Conservation (phyloP, 768 basidiomycete species). For the Basidioascus undulatus region DNA sequence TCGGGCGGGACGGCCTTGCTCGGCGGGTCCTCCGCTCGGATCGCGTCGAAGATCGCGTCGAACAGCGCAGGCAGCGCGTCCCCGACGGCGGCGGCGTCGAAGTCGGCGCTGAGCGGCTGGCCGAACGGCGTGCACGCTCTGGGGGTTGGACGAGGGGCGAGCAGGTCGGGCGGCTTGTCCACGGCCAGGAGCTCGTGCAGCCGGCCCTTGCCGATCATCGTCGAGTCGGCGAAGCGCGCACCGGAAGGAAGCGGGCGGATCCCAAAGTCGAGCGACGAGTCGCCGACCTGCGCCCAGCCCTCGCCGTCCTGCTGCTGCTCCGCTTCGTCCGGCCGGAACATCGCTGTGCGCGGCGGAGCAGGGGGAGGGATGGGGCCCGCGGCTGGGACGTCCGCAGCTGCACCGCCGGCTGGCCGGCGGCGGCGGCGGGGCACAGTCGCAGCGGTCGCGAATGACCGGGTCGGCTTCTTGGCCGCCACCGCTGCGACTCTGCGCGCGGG, state of each 20-base stretch:
- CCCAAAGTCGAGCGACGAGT: constrained; percentile 26
- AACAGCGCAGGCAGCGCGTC: constrained; percentile 20
- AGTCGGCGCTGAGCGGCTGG: constrained; percentile 17
- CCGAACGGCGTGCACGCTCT: constrained; percentile 13
- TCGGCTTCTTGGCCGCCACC: no score
- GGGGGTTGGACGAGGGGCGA: constrained; percentile 14
- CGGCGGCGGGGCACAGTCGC: no score
- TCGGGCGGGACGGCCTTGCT: not conserved
- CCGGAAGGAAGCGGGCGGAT: constrained; percentile 30
- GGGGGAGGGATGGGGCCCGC: no score
- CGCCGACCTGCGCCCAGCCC: no score
- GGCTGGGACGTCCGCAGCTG: no score
- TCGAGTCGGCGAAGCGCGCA: constrained; percentile 26
- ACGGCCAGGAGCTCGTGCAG: constrained; percentile 30
- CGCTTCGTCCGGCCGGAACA: no score
- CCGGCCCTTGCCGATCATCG: constrained; percentile 36
- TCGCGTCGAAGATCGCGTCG: constrained; percentile 26
- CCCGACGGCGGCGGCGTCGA: constrained; percentile 26
- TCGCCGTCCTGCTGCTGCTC: no score
- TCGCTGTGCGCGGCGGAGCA: no score
- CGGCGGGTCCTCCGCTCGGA: constrained; percentile 18
- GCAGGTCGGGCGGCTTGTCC: constrained; percentile 12
- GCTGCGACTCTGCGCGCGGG: no score
- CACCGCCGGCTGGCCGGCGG: no score
- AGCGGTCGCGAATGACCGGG: no score